Evolutionary conservation across 2,329 filamentous ascomycete species (phyloP), one percentile per base, ranked within the genome.

Genomic region (Ceratocystis destructans): DNA sequence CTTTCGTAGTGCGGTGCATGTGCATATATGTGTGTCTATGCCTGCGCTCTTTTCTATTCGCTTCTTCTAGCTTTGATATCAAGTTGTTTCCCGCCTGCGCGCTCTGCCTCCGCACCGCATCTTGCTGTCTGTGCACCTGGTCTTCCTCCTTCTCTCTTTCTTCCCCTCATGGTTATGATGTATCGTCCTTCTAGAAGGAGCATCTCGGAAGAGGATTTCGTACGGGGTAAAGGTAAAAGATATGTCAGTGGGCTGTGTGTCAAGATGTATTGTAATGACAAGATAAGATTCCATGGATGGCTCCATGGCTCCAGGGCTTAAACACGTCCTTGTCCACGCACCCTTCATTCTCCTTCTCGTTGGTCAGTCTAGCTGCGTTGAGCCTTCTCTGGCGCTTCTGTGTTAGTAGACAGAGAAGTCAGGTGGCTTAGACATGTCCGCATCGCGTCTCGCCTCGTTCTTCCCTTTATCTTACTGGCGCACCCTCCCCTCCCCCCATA

Each of bases 151-250:
- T 50, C 48, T 50, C 48, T 22, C 20, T n/a, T 50, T 28, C n/a
- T 28, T 25, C 53, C 28, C 48, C 48, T 53, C 48, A 20, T 53
- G 48, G 20, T 57, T 57, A 31, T 57, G 53, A 57, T 57, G 53
- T 57, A 57, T 57, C 53, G 53, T 57, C 53, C 53, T 57, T 57
- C 53, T 57, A 57, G 53, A 57, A 57, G 53, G 53, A 33, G 53
- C 17, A 57, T 57, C 20, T 33, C 22, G 25, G 53, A 57, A 57
- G 53, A 57, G 53, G 53, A 57, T 57, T 57, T 57, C 3, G 53
- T 10, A 57, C 17, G 28, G 53, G 53, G 53, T 33, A 31, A 33
- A 12, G 53, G 53, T 33, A 31, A 33, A 12, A 31, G n/a, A n/a
- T 41, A 57, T 5, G 48, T 22, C 48, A 50, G 48, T 50, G 22